Base-by-base conservation (phyloP, 2,329 filamentous ascomycete species). In the Paecilomyces niveus region DNA sequence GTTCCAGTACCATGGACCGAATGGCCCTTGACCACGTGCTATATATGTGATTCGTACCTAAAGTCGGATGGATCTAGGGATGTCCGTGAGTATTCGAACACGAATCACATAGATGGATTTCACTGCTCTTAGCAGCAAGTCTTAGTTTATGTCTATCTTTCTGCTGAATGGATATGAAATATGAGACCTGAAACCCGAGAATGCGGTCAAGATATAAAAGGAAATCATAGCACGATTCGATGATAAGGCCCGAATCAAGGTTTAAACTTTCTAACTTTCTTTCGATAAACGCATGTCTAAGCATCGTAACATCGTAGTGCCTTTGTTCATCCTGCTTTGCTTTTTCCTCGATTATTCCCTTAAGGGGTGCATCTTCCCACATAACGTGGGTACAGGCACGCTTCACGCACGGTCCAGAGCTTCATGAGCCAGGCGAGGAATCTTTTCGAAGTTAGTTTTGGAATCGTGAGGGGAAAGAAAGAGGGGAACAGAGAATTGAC, bases 211-310 rank as follows among this genome's bases (percentile, higher is more conserved):
- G 15, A 18, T 3, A 29, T 29, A 5, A 29, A 18, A 18, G 39
- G n/a, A 18, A n/a, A 18, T 45, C n/a, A 45, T 45, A 18, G 39
- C 15, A 45, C 35, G 18, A 45, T 18, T 39, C 39, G 31, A 54
- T 65, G 45, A 62, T 67, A 2, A 63, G 61, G 56, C 56, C 65
- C 21, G 58, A 53, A 26, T 54, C 55, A 5, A 61, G 55, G 39
- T 24, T 18, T 45, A 45, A 45, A 45, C 39, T 45, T 45, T 45
- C 39, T 51, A 53, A 32, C n/a, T 24, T 58, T 50, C 21, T 50
- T 54, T 51, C 50, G 3, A 45, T 35, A 57, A 57, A 50, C 24
- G 26, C 53, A 52, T 50, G 32, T 52, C 31, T 32, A 45, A 39
- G 39, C 39, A 45, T 45, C 39, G 5, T 45, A 45, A 45, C 39